Percentiles rank a stretch among this genome's conserved stretches.
phyloP scores from a whole-genome alignment of 345 rosid genomes.

The Hibiscus trionum region DNA sequence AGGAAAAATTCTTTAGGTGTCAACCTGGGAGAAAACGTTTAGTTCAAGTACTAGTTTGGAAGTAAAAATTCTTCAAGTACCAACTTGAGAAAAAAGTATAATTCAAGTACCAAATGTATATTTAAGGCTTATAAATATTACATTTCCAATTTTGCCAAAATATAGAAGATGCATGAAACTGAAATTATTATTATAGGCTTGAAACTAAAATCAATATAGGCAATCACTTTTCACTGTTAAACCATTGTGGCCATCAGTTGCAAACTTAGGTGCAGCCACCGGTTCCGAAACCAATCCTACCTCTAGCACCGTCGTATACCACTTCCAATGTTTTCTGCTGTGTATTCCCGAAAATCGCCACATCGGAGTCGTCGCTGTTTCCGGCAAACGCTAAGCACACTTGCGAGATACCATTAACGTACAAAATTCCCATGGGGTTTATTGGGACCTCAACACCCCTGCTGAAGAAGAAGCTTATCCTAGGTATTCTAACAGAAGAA shows the following conservation, averaged over 20 bases:
- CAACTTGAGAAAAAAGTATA: too few species aligned
- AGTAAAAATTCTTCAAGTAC: too few species aligned
- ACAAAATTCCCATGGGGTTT: conserved; percentile 38
- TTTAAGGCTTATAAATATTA: too few species aligned
- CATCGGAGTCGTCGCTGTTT: conserved; percentile 42
- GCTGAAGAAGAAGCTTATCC: conserved; percentile 37
- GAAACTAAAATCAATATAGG: too few species aligned
- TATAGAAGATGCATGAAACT: too few species aligned
- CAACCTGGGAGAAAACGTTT: too few species aligned
- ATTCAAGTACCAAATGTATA: too few species aligned
- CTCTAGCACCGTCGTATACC: conserved; percentile 53
- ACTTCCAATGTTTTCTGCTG: conserved; percentile 73
- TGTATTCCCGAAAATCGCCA: conserved; percentile 56
- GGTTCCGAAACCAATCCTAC: conserved; percentile 58
- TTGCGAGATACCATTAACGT: conserved; percentile 24
- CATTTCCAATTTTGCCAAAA: too few species aligned
- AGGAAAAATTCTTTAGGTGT: too few species aligned
- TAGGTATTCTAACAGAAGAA: conserved; percentile 32
- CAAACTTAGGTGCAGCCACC: conserved; percentile 40
- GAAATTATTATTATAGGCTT: too few species aligned
- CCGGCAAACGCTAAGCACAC: conserved; percentile 86
- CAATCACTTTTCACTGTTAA: neutral
- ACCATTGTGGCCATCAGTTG: neutral
- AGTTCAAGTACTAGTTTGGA: too few species aligned
- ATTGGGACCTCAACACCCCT: conserved; percentile 43